Conservation (phyloP, 768 basidiomycete genomes). For the Xerocomellus amylosporus region DNA sequence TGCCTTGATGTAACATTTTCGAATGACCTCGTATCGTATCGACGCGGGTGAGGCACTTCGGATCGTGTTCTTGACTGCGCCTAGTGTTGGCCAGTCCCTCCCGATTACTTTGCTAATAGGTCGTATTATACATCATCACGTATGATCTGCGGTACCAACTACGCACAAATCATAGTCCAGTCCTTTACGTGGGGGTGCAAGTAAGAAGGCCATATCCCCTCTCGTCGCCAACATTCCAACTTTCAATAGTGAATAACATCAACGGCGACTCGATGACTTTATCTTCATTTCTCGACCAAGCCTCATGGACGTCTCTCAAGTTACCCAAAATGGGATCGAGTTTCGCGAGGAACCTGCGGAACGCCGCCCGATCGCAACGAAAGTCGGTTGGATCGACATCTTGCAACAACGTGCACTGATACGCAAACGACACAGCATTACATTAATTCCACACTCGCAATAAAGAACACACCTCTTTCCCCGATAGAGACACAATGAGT, state of each 20-base stretch:
- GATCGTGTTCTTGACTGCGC: too few relatives aligned
- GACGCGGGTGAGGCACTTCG: too few relatives aligned
- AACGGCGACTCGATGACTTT: constrained; percentile 22
- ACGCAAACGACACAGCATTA: background rate
- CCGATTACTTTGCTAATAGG: background rate
- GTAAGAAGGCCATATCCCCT: constrained; percentile 25
- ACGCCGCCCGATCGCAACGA: constrained; percentile 37
- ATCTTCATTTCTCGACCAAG: constrained; percentile 22
- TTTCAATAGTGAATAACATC: constrained; percentile 30
- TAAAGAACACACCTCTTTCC: constrained; percentile 38
- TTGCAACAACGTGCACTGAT: constrained; percentile 44
- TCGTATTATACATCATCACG: background rate
- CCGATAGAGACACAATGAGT: constrained; percentile 48
- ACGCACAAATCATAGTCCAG: background rate
- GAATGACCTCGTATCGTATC: too few relatives aligned
- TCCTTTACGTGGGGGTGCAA: constrained; percentile 8
- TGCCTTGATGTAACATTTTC: too few relatives aligned
- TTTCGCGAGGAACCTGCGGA: constrained; percentile 37
- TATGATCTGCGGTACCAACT: too few relatives aligned
- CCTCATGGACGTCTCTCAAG: constrained; percentile 40
- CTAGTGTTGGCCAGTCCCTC: too few relatives aligned
- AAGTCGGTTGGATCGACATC: constrained; percentile 46
- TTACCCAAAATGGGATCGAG: constrained; percentile 49
- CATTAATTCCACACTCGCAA: background rate
- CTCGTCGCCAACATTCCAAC: constrained; percentile 24